These are phyloP conservation scores for Aquilaria agallochum DNA, from an alignment of 441 rosid genomes.

Conservation along the genomic window DNA sequence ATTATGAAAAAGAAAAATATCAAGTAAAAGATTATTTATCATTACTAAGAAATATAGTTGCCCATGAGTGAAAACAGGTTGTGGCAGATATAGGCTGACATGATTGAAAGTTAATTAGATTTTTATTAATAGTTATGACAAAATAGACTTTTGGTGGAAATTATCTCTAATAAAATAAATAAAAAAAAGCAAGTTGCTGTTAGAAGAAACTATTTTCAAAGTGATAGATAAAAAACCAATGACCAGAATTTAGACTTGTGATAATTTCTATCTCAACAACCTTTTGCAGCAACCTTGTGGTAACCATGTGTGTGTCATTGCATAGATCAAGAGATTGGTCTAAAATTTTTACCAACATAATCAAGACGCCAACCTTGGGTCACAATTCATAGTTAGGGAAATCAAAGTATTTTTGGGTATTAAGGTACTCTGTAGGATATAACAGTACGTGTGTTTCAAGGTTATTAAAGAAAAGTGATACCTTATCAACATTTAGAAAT, in stretches of 20 bases:
- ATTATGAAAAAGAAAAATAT: too few species aligned
- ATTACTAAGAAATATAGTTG: not conserved
- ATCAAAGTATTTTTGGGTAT: not conserved
- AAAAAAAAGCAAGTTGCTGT: too few species aligned
- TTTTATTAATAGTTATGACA: not conserved
- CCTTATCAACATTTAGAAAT: too few species aligned
- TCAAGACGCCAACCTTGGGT: not conserved
- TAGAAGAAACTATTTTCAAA: too few species aligned
- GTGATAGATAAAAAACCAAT: too few species aligned
- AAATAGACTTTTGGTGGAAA: not conserved
- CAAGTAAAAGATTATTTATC: too few species aligned
- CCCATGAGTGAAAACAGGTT: not conserved
- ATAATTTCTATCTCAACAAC: not conserved
- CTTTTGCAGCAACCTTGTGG: not conserved
- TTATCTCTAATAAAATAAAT: too few species aligned
- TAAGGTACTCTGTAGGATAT: not conserved
- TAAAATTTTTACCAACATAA: not conserved
- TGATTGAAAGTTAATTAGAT: not conserved
- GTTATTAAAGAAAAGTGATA: too few species aligned
- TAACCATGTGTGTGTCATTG: not conserved
- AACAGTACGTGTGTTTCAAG: too few species aligned
- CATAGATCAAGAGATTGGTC: not conserved
- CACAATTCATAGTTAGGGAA: not conserved
- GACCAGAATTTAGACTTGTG: not conserved
- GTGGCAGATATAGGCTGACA: not conserved